A percentile compares a stretch with the other conserved stretches of the same genome.
Evolutionary conservation across 1,284 basidiomycete genomes (phyloP).

Genomic region (Ustilago cynodontis): DNA sequence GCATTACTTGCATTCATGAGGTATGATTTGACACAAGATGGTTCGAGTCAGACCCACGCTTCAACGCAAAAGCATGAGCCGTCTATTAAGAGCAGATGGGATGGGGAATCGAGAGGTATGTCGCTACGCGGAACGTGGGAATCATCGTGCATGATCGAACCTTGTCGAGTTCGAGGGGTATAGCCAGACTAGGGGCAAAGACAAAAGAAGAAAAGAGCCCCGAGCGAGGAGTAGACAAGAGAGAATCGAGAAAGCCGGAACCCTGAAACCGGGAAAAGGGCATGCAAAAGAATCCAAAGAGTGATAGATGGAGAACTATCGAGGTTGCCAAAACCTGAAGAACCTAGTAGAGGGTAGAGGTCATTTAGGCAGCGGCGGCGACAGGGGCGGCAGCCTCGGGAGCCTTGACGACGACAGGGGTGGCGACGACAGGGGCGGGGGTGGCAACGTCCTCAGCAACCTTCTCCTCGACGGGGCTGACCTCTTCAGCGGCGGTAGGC

Average conservation of each 20-base stretch:
- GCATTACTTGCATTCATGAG: conserved; percentile 7
- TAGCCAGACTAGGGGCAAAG: conserved; percentile 28
- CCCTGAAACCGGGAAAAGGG: conserved; percentile 23
- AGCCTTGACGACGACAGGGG: conserved; percentile 41
- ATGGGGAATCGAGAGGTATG: conserved; percentile 25
- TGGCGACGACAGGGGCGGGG: conserved; percentile 18
- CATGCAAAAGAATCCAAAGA: conserved; percentile 51
- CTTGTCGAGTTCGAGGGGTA: conserved; percentile 53
- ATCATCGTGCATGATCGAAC: conserved; percentile 54
- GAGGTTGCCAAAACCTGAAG: background rate
- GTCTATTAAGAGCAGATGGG: conserved; percentile 22
- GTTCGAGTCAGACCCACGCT: background rate
- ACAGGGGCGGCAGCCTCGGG: conserved; percentile 47
- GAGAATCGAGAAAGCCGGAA: conserved; percentile 34
- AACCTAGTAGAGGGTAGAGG: background rate
- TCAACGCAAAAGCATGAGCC: background rate
- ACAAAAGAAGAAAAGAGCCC: background rate
- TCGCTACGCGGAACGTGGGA: conserved; percentile 39
- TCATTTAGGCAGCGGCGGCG: conserved; percentile 44
- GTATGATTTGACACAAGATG: conserved; percentile 8
- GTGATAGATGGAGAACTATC: background rate
- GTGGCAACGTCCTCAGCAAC: conserved; percentile 43
- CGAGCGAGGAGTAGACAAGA: conserved; percentile 37
- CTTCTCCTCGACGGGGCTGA: conserved; percentile 41
- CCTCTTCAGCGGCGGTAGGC: conserved; percentile 23